These are phyloP conservation scores for Strobilomyces confusus DNA, from an alignment of 768 basidiomycete species.

Conservation along the genomic window DNA sequence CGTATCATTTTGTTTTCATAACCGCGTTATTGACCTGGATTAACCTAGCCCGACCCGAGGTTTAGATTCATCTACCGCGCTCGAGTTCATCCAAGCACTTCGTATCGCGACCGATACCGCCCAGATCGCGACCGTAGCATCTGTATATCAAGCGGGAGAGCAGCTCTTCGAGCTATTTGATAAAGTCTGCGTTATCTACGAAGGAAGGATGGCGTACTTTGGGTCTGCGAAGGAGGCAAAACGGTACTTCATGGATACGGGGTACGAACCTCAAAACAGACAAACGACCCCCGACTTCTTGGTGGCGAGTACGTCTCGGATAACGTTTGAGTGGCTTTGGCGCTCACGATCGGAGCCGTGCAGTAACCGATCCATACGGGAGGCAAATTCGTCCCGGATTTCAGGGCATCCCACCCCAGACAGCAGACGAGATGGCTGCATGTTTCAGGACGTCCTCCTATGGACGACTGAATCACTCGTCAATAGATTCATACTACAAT, in stretches of 20 bases:
- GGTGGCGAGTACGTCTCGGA: constrained; percentile 41
- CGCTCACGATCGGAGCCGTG: neutral
- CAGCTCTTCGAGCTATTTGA: constrained; percentile 60
- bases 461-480: constrained; percentile 40
- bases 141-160: constrained; percentile 83
- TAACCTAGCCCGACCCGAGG: constrained; percentile 57
- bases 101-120: constrained; percentile 59
- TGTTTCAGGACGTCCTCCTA: constrained; percentile 41
- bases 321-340: neutral
- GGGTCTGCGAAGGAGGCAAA: constrained; percentile 33
- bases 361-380: constrained; percentile 56
- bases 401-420: constrained; percentile 41
- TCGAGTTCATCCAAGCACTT: constrained; percentile 67
- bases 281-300: constrained; percentile 65
- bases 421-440: constrained; percentile 54
- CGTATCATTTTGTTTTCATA: constrained; percentile 8
- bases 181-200: constrained; percentile 27
- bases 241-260: constrained; percentile 56
- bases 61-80: constrained; percentile 64
- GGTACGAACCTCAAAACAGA: constrained; percentile 49
- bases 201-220: constrained; percentile 9
- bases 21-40: neutral
- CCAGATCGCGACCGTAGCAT: constrained; percentile 62
- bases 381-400: constrained; percentile 47
- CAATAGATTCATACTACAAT: constrained; percentile 42